Evolutionary conservation across 1,284 basidiomycete genomes (phyloP), one percentile per base, ranked within the genome.

Genomic region (Volvariella volvacea): DNA sequence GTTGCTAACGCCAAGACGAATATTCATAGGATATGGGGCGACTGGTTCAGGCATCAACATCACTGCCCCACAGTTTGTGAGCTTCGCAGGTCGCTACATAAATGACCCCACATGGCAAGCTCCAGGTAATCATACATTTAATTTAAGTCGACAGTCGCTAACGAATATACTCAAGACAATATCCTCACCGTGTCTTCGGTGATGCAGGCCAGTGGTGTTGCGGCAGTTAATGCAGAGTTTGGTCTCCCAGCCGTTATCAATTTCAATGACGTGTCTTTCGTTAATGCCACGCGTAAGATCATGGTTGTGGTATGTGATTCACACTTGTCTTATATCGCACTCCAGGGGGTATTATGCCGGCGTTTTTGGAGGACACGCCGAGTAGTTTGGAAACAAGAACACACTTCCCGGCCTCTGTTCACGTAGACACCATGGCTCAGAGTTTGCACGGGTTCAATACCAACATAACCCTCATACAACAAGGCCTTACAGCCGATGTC

Each of bases 261-360:
- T 28, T 53, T 53, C 38, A 52, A 55, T 34, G 50, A 52, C 12
- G 41, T 55, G 21, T 53, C 53, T 8, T 55, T 52, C 30, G 34
- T 47, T 3, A 53, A 53, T 38, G 51, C 52, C 3, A 55, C 53
- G 1, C 33, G 50, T 55, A 41, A 19, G 49, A 37, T 2, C 46
- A 38, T 10, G 22, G 44, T 1, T 37, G 39, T 25, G 46, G 46
- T 6, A 36, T 42, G 0, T 17, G 21, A 17, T 48, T 46, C 4
- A 44, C 42, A 50, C 22, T 46, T 48, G n/a, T 38, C 30, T 1
- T 50, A 48, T 10, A 36, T 39, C 8, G 15, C 8, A 28, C 12
- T 12, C 25, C 12, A 28, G 25, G 6, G 12, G 25, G 25, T 6
- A 28, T 28, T 6, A 28, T 12, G 25, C 25, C 25, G 12, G 25